Conservation (phyloP, 257 asterid genomes). For the Ocimum tenuiflorum region DNA sequence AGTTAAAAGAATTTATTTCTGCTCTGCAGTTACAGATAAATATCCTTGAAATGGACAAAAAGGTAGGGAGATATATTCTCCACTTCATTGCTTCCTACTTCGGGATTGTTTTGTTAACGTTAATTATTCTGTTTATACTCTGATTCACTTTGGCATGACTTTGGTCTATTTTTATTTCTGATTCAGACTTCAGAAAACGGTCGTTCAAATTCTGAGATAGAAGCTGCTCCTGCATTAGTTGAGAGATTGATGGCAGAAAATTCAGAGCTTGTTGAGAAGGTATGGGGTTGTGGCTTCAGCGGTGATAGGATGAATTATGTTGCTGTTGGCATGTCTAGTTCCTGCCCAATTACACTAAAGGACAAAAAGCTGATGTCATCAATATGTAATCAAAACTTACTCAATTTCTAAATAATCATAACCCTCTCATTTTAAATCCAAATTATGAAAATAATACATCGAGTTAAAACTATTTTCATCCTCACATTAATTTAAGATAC, state of each 20-base stretch:
- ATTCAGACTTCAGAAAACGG: conserved; percentile 50
- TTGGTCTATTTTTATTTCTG: conserved; percentile 19
- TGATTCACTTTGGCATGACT: background rate
- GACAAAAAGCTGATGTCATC: background rate
- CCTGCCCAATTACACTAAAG: background rate
- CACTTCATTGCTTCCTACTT: background rate
- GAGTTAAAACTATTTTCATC: no score
- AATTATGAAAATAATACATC: no score
- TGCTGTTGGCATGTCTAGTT: background rate
- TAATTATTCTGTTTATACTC: conserved; percentile 1
- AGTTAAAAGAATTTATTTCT: conserved; percentile 38
- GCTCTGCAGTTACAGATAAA: conserved; percentile 44
- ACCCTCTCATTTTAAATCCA: no score
- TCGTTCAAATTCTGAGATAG: conserved; percentile 31
- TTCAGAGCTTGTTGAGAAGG: conserved; percentile 59
- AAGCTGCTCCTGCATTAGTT: conserved; percentile 39
- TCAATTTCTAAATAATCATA: no score
- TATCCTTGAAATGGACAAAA: conserved; percentile 40
- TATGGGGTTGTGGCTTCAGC: conserved; percentile 10
- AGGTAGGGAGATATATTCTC: conserved; percentile 31
- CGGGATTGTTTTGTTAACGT: background rate
- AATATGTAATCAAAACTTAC: background rate
- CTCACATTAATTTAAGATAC: no score
- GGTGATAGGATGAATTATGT: background rate
- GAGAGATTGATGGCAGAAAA: conserved; percentile 48